Evolutionary conservation across 2,329 filamentous ascomycete genomes (phyloP).

Genomic region (Neofusicoccum sp.): DNA sequence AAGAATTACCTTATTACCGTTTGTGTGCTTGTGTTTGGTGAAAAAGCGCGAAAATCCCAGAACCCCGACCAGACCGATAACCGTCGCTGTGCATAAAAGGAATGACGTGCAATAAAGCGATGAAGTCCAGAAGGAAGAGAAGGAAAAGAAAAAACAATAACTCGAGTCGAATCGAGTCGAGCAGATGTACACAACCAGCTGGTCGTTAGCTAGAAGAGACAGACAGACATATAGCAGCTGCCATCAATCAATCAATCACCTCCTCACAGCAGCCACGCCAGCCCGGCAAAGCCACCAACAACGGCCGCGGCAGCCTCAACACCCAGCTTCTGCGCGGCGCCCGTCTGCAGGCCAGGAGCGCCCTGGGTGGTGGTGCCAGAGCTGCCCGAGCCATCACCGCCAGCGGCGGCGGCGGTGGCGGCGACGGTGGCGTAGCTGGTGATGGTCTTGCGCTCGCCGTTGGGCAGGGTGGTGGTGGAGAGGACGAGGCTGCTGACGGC

Average conservation of each 20-base stretch:
- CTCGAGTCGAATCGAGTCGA: not conserved
- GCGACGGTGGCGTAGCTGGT: constrained; percentile 46
- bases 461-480: constrained; percentile 32
- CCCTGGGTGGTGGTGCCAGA: constrained; percentile 22
- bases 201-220: not conserved
- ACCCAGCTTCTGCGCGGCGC: constrained; percentile 24
- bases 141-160: not conserved
- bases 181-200: not conserved
- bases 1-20: not conserved
- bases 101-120: constrained; percentile 9
- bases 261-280: constrained; percentile 33
- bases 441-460: constrained; percentile 38
- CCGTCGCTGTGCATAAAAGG: not conserved
- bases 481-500: constrained; percentile 41
- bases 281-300: constrained; percentile 33
- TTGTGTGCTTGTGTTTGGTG: not conserved
- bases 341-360: constrained; percentile 40
- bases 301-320: constrained; percentile 31
- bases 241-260: not conserved
- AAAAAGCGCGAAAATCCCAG: too few relatives aligned
- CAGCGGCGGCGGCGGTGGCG: constrained; percentile 26
- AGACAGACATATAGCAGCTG: not conserved
- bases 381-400: too few relatives aligned
- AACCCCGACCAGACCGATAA: too few relatives aligned
- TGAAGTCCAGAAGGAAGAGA: not conserved